phyloP scores from a whole-genome alignment of 148 eudicot genomes.

The Silene uniflora region DNA sequence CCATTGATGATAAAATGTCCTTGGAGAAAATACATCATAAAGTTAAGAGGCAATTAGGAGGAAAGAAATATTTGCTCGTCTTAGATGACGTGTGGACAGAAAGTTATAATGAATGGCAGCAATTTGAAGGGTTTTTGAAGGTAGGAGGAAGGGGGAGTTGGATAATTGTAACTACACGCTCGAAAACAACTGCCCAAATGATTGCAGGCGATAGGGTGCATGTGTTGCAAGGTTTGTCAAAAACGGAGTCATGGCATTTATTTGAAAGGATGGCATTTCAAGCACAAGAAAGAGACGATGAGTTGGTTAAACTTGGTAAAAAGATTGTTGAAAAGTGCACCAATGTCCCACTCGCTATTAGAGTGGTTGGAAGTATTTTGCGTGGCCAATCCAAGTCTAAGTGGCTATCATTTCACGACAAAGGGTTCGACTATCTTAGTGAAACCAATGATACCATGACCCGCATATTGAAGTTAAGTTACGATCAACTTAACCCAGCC shows the following conservation, averaged over 20 bases:
- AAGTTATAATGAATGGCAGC: neutral
- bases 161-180: conserved; percentile 6
- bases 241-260: conserved; percentile 1
- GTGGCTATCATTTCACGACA: conserved; percentile 11
- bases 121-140: neutral
- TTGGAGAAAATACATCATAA: neutral
- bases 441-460: neutral
- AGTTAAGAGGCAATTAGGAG: neutral
- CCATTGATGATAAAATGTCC: neutral
- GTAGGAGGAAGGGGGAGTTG: conserved; percentile 12
- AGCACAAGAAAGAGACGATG: neutral
- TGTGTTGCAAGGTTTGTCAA: neutral
- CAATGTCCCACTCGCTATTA: conserved; percentile 23
- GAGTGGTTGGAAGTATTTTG: conserved; percentile 20
- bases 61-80: neutral
- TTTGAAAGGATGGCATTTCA: neutral
- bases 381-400: neutral
- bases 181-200: neutral
- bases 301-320: conserved; percentile 12
- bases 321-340: conserved; percentile 20
- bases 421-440: neutral
- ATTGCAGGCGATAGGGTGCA: neutral
- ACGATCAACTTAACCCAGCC: neutral
- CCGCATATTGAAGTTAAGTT: conserved; percentile 8
- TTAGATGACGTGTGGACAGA: conserved; percentile 10